Conservation (phyloP, 2,329 filamentous ascomycete genomes). For the Fusarium floridanum region DNA sequence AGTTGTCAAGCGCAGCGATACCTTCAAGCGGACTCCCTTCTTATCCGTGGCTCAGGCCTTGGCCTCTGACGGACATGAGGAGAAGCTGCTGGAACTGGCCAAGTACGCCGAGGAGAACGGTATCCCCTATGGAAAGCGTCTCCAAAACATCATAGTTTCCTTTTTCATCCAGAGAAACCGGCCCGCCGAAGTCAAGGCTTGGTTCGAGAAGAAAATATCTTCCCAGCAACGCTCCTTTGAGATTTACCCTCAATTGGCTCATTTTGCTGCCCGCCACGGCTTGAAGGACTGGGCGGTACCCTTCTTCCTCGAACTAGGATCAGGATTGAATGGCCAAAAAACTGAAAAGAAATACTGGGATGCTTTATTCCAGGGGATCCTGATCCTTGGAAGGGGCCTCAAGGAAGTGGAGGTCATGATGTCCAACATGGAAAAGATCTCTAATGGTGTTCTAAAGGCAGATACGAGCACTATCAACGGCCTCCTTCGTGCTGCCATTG, state of each 20-base stretch:
- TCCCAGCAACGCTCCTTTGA: slow-evolving; percentile 34
- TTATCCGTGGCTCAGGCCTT: slow-evolving; percentile 66
- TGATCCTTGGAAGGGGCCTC: slow-evolving; percentile 75
- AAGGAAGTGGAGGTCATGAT: slow-evolving; percentile 64
- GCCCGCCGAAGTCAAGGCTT: slow-evolving; percentile 72
- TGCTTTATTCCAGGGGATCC: slow-evolving; percentile 78
- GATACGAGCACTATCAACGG: slow-evolving; percentile 81
- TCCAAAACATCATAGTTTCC: slow-evolving; percentile 68
- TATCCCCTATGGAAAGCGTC: slow-evolving; percentile 57
- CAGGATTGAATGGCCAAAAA: slow-evolving; percentile 58
- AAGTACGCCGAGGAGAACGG: slow-evolving; percentile 63
- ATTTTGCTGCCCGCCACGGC: slow-evolving; percentile 70
- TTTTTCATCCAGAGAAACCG: slow-evolving; percentile 73
- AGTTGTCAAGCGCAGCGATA: slow-evolving; percentile 35
- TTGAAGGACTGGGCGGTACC: slow-evolving; percentile 72
- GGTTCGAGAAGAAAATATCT: slow-evolving; percentile 72
- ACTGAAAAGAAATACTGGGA: slow-evolving; percentile 75
- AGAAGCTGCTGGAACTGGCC: slow-evolving; percentile 69
- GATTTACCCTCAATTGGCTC: slow-evolving; percentile 50
- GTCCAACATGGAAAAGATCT: slow-evolving; percentile 76
- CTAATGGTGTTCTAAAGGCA: slow-evolving; percentile 65
- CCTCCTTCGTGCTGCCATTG: slow-evolving; percentile 79
- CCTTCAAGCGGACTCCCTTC: slow-evolving; percentile 43
- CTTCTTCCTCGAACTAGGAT: slow-evolving; percentile 67
- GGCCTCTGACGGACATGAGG: slow-evolving; percentile 68